Base-by-base conservation (phyloP, 2,329 filamentous ascomycete species). In the Trichoderma simmonsii region DNA sequence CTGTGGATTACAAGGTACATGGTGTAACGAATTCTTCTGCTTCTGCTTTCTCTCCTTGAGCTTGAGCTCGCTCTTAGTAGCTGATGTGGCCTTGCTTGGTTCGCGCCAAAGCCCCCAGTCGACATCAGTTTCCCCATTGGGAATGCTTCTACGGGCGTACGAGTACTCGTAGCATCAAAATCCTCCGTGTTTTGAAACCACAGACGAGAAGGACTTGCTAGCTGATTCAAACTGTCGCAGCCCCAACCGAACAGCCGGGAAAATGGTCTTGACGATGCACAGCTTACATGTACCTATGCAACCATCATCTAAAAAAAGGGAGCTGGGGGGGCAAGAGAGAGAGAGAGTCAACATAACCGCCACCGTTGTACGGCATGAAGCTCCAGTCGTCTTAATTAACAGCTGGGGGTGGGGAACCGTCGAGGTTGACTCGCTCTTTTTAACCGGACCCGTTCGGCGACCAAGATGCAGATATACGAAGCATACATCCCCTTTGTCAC, bases 381-480 rank as follows among this genome's bases (percentile, higher is more conserved):
- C 34, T 61, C 34, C 34, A 36, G 34, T 36, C 56, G 36, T 24
- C 56, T 60, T 48, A 24, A 60, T 69, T 21, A 51, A 24, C 34
- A 60, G 65, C 65, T 61, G 65, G 36, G 56, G 56, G 56, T 68
- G 65, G 65, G 36, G 36, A 59, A 34, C 51, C 34, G 34, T 43
- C 11, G 51, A 69, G 59, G 36, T 51, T 61, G 15, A 51, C 65
- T 69, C 54, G 65, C 65, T 51, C 54, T 43, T 43, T 43, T 48
- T 69, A 69, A 60, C 65, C 65, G 65, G 65, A 59, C 65, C 65
- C 65, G 56, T 60, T 69, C 65, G 65, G 65, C 65, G 65, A 69
- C 65, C 56, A 69, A 69, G 65, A 61, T 57, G 64, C 65, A 69
- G 65, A 48, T 61, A 61, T 39, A 60, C 39, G 65, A 56, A 69